phyloP scores from a whole-genome alignment of 768 basidiomycete species.

The Pisolithus orientalis region DNA sequence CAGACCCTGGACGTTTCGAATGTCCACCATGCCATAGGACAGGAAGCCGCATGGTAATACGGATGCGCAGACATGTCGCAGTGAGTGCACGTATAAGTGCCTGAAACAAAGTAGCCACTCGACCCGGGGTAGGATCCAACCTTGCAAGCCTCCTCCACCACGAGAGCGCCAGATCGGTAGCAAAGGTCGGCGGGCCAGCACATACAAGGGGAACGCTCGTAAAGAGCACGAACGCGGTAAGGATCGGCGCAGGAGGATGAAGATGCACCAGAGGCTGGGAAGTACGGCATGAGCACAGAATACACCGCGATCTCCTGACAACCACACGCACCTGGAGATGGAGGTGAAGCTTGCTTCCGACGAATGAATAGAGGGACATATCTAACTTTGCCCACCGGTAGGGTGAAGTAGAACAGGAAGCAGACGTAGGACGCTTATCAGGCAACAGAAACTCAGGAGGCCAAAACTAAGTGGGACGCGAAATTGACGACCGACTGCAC shows the following conservation, averaged over 20 bases:
- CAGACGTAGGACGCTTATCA: no score
- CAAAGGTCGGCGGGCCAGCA: neutral
- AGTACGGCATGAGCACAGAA: neutral
- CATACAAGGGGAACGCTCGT: constrained; percentile 7
- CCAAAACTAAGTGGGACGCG: no score
- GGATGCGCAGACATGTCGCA: constrained; percentile 10
- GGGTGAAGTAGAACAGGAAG: no score
- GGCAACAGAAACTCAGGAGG: no score
- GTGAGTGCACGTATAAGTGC: constrained; percentile 10
- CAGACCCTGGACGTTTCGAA: constrained; percentile 2
- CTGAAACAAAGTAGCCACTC: constrained; percentile 5
- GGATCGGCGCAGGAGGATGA: neutral
- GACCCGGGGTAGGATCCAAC: neutral
- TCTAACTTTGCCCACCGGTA: no score
- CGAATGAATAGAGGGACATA: no score
- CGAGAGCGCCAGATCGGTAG: constrained; percentile 5
- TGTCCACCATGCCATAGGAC: constrained; percentile 4
- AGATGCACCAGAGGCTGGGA: neutral
- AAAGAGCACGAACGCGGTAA: constrained; percentile 8
- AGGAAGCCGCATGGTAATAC: constrained; percentile 7
- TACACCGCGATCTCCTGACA: no score
- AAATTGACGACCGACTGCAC: no score
- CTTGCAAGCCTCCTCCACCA: neutral
- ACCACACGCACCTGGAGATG: no score
- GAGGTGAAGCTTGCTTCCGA: no score